A percentile compares a stretch with the other conserved stretches of the same genome.
These are phyloP conservation scores for Penicillium verrucosum DNA, from an alignment of 2,329 filamentous ascomycete genomes.

Conservation along the genomic window DNA sequence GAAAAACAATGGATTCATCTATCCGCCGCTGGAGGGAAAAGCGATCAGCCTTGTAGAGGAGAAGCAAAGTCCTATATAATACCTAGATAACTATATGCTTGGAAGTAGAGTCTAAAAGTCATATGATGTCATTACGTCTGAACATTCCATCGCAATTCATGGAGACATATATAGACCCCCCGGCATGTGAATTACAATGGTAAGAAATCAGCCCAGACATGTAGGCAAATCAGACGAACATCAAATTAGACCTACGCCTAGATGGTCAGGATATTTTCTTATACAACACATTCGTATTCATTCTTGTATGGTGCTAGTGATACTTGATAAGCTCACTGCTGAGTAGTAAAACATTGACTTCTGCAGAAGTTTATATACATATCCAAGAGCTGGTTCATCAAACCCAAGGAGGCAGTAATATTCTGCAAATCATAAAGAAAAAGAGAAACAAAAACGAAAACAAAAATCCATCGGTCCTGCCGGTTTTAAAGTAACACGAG, in stretches of 20 bases:
- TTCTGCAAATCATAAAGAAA: background rate
- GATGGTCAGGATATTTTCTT: background rate
- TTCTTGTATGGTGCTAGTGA: conserved; percentile 1
- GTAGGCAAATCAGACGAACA: background rate
- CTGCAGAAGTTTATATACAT: conserved; percentile 5
- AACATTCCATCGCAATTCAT: background rate
- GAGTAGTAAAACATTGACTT: background rate
- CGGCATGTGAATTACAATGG: too few relatives aligned
- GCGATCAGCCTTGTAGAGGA: too few relatives aligned
- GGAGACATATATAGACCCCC: background rate
- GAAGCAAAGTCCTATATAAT: background rate
- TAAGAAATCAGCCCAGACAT: background rate
- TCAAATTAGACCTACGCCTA: background rate
- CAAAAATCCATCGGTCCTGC: conserved; percentile 10
- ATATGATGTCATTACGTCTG: background rate
- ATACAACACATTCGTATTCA: conserved; percentile 6
- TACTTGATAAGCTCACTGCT: background rate
- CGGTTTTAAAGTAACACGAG: conserved; percentile 1
- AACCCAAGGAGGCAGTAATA: background rate
- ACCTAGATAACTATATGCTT: too few relatives aligned
- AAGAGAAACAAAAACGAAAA: background rate
- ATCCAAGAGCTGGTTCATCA: background rate
- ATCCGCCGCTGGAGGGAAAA: background rate
- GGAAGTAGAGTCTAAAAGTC: background rate
- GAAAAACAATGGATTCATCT: background rate